Evolutionary conservation across 2,329 filamentous ascomycete genomes (phyloP), one percentile per base, ranked within the genome.

Genomic region (Colletotrichum sp.): DNA sequence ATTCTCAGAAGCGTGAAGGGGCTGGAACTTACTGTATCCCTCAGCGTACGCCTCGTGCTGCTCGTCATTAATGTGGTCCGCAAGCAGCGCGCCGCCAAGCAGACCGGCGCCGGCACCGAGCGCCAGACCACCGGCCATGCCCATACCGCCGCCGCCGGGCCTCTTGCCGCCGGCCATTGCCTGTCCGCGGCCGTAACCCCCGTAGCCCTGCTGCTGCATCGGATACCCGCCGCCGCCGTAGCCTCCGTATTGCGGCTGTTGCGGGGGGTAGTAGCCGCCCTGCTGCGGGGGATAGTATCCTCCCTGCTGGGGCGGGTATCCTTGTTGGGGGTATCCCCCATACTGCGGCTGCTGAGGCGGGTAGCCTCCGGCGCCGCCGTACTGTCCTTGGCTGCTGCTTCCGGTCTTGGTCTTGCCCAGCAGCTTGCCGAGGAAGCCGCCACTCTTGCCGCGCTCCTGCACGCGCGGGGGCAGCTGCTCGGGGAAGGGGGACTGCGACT

Each of bases 61-160:
- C 63, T 89, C 83, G 76, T 93, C 91, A 72, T 94, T 86, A 67
- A 96, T 88, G 2, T 93, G 93, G 81, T 94, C 88, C 3, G 89
- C 93, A 36, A 98, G 84, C 80, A 98, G 77, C 77, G 92, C 90
- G 71, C 96, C 96, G 79, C 95, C 96, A 2, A 98, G 80, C 82
- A 98, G 81, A 84, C 96, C 96, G 78, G 94, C 96, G 79, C 95
- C 96, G 6, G 95, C 84, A 86, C 96, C 96, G 59, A 98, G 87
- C 26, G 95, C 95, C 10, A 93, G 92, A 68, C 93, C 95, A 64
- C 95, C 95, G 2, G 89, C 91, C 76, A 91, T 89, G n/a, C 95
- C 95, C 80, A 83, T 80, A 44, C 84, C 83, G 60, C 84, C 85
- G 30, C 87, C 86, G 67, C 84, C 84, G 28, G 71, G 71, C 52